These are phyloP conservation scores for Euphorbia celastroides DNA, from an alignment of 441 rosid genomes.

Conservation along the genomic window DNA sequence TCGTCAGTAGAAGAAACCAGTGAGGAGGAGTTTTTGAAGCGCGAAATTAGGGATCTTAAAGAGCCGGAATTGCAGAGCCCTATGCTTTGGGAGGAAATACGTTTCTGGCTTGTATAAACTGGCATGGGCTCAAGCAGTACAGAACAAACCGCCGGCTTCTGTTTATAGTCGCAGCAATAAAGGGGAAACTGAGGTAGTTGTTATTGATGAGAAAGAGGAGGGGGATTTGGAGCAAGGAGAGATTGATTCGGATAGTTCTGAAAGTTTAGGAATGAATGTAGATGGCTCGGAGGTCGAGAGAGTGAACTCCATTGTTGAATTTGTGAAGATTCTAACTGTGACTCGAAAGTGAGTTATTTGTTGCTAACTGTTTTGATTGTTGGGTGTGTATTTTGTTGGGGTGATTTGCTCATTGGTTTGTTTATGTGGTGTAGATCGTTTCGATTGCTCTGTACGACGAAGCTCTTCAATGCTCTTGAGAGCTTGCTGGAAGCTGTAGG, in stretches of 20 bases:
- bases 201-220: slow-evolving; percentile 66
- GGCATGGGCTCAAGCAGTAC: slow-evolving; percentile 98
- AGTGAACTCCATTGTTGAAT: slow-evolving; percentile 40
- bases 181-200: slow-evolving; percentile 29
- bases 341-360: slow-evolving; percentile 60
- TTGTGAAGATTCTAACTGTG: slow-evolving; percentile 50
- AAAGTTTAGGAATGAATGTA: slow-evolving; percentile 11
- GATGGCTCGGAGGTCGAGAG: slow-evolving; percentile 28
- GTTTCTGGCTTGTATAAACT: slow-evolving; percentile 61
- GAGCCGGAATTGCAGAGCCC: slow-evolving; percentile 38
- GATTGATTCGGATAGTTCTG: slow-evolving; percentile 58
- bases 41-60: slow-evolving; percentile 28
- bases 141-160: slow-evolving; percentile 54
- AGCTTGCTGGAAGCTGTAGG: slow-evolving; percentile 44
- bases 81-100: slow-evolving; percentile 73
- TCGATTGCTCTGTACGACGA: slow-evolving; percentile 47
- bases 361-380: neutral
- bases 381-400: slow-evolving; percentile 11
- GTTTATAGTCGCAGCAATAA: slow-evolving; percentile 24
- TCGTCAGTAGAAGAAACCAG: slow-evolving; percentile 61
- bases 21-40: slow-evolving; percentile 52
- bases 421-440: slow-evolving; percentile 59
- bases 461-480: slow-evolving; percentile 52
- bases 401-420: slow-evolving; percentile 2
- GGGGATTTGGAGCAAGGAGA: slow-evolving; percentile 96